Percentiles rank a stretch among this genome's conserved stretches.
Evolutionary conservation across 768 basidiomycete species (phyloP).

Genomic region (Leccinum rimulosum): DNA sequence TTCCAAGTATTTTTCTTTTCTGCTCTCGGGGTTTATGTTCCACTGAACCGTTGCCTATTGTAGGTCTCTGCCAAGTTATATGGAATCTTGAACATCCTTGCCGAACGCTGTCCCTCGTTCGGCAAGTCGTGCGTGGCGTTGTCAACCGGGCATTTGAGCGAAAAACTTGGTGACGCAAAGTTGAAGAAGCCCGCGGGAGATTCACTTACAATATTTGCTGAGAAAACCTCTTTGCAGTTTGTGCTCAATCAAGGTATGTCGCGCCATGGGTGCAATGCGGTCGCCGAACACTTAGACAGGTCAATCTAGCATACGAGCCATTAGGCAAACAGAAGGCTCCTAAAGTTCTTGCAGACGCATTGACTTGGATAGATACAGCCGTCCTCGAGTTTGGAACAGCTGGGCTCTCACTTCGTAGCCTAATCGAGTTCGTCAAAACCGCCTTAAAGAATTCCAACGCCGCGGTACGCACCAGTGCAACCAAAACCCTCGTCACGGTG

Average conservation of each 20-base stretch:
- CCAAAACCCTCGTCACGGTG: slow-evolving; percentile 87
- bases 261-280: slow-evolving; percentile 4
- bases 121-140: slow-evolving; percentile 82
- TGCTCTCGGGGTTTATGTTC: neutral
- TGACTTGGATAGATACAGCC: slow-evolving; percentile 84
- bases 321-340: slow-evolving; percentile 95
- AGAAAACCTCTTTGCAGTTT: slow-evolving; percentile 93
- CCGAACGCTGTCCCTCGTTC: slow-evolving; percentile 79
- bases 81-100: slow-evolving; percentile 67
- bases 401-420: slow-evolving; percentile 74
- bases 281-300: slow-evolving; percentile 17
- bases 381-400: slow-evolving; percentile 89
- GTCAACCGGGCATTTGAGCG: slow-evolving; percentile 75
- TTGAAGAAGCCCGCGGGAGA: slow-evolving; percentile 96
- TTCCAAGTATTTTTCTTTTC: slow-evolving; percentile 67
- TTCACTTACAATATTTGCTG: slow-evolving; percentile 75
- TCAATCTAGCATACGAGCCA: slow-evolving; percentile 78
- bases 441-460: slow-evolving; percentile 93
- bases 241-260: slow-evolving; percentile 83
- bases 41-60: slow-evolving; percentile 8
- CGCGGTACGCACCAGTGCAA: slow-evolving; percentile 88
- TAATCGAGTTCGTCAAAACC: slow-evolving; percentile 89
- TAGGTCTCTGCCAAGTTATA: slow-evolving; percentile 93
- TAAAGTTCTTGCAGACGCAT: slow-evolving; percentile 90
- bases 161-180: slow-evolving; percentile 96